Base-by-base conservation (phyloP, 2,329 filamentous ascomycete genomes). In the Fusarium pseudograminearum region DNA sequence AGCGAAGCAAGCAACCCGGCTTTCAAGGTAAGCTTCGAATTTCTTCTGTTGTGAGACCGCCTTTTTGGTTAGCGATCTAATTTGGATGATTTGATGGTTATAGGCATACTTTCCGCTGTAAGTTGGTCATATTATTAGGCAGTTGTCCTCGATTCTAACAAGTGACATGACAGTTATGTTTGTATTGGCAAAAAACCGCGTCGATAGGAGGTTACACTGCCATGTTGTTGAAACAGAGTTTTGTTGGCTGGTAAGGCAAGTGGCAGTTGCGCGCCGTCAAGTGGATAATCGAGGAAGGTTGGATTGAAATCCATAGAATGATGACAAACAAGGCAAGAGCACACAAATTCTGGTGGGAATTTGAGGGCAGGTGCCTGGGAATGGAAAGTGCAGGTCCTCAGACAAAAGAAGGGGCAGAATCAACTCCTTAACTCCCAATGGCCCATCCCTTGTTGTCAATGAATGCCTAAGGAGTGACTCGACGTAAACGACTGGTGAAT, bases 91-190 rank as follows among this genome's bases (percentile, higher is more conserved):
- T 41, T 24, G 15, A 44, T 45, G 41, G 20, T 38, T 18, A 20
- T 70, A 88, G 87, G 84, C 87, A 33, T 90, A 90, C 75, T 90
- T 90, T 63, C 86, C 86, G 44, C 74, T 90, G 84, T 90, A 78
- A 83, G 86, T 83, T 16, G 45, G 12, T 36, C 9, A 10, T 12
- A 4, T 33, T 34, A 45, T 4, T 14, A 33, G 3, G 42, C 16
- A 15, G 10, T 24, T 18, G n/a, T 20, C 8, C 26, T 18, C 26
- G 31, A 36, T 56, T 40, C 64, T 74, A 31, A 74, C 47, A 8
- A 45, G 44, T 65, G 40, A 20, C 40, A 61, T 45, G 45, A 54
- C 61, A 89, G 87, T 67, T 89, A 90, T 74, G 85, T 90, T 38
- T 89, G 86, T 67, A 89, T 90, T 70, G 88, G 88, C 51, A 83